Evolutionary conservation across 176 grass and related monocot genomes (phyloP).

Genomic region (Pontederia paniculata): DNA sequence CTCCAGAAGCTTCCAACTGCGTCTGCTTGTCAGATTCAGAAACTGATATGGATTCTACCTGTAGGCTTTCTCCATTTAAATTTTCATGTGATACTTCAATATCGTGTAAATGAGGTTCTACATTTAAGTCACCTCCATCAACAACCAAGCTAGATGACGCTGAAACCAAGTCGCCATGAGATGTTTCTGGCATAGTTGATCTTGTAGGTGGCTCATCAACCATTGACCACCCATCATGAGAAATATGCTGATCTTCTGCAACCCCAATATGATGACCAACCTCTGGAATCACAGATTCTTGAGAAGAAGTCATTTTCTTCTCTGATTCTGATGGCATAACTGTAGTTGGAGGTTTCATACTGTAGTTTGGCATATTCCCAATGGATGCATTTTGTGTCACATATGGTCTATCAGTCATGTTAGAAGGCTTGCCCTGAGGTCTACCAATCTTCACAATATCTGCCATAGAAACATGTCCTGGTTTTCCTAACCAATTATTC

Average conservation of each 20-base stretch:
- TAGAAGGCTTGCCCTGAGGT: conserved; percentile 44
- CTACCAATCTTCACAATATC: conserved; percentile 94
- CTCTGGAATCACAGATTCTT: conserved; percentile 37
- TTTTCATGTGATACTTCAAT: conserved; percentile 15
- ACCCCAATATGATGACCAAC: conserved; percentile 22
- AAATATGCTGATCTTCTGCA: conserved; percentile 19
- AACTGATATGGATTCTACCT: conserved; percentile 19
- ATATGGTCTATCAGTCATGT: conserved; percentile 35
- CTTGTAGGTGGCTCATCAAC: conserved; percentile 34
- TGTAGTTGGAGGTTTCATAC: conserved; percentile 32
- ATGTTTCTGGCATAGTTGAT: conserved; percentile 26
- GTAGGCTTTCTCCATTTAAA: conserved; percentile 8
- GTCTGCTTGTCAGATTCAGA: conserved; percentile 29
- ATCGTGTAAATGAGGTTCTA: conserved; percentile 23
- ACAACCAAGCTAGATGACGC: conserved; percentile 16
- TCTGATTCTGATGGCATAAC: conserved; percentile 32
- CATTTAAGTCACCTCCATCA: conserved; percentile 26
- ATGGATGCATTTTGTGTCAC: conserved; percentile 59
- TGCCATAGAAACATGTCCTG: conserved; percentile 81
- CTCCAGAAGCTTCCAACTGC: conserved; percentile 32
- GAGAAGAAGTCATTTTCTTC: conserved; percentile 19
- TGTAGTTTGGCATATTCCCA: conserved; percentile 23
- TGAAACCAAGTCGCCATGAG: conserved; percentile 21
- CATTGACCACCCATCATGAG: conserved; percentile 50
- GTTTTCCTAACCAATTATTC: conserved; percentile 56